These are phyloP conservation scores for Serendipita sp. DNA, from an alignment of 768 basidiomycete genomes.

Conservation along the genomic window DNA sequence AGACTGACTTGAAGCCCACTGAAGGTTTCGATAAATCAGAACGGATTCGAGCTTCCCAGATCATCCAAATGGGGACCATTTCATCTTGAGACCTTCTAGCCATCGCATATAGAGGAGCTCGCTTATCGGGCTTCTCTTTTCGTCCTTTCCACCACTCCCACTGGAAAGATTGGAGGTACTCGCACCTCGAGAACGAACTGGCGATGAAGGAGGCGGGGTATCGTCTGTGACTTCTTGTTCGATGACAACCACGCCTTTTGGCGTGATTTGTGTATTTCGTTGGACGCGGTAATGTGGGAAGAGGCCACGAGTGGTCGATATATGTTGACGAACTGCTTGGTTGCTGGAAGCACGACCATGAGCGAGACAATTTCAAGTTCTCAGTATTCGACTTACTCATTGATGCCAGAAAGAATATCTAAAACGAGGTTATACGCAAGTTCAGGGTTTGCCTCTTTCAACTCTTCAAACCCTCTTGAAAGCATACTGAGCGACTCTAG, in stretches of 20 bases:
- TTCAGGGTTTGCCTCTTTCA: slow-evolving; percentile 67
- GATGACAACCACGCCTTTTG: slow-evolving; percentile 66
- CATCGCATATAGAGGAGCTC: slow-evolving; percentile 95
- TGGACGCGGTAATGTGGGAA: slow-evolving; percentile 67
- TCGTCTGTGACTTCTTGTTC: slow-evolving; percentile 43
- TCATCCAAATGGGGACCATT: slow-evolving; percentile 43
- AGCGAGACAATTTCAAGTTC: slow-evolving; percentile 3
- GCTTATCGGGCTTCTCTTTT: slow-evolving; percentile 59
- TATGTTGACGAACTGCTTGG: slow-evolving; percentile 57
- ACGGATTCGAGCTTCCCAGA: background rate
- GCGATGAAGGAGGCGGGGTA: background rate
- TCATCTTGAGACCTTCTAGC: slow-evolving; percentile 80
- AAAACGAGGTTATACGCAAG: slow-evolving; percentile 77
- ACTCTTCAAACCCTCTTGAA: slow-evolving; percentile 72
- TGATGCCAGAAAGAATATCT: slow-evolving; percentile 78
- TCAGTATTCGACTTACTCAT: slow-evolving; percentile 46
- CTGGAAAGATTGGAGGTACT: slow-evolving; percentile 2
- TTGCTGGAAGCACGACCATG: slow-evolving; percentile 33
- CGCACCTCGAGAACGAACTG: background rate
- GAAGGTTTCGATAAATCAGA: background rate
- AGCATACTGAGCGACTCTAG: slow-evolving; percentile 83
- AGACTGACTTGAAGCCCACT: too few species aligned
- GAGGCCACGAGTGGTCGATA: slow-evolving; percentile 62
- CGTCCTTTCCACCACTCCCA: slow-evolving; percentile 15
- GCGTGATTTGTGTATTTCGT: slow-evolving; percentile 72